Percentiles rank a stretch among this genome's conserved stretches.
phyloP scores from a whole-genome alignment of 169 alveolate genomes.

The Eimeria zaria region DNA sequence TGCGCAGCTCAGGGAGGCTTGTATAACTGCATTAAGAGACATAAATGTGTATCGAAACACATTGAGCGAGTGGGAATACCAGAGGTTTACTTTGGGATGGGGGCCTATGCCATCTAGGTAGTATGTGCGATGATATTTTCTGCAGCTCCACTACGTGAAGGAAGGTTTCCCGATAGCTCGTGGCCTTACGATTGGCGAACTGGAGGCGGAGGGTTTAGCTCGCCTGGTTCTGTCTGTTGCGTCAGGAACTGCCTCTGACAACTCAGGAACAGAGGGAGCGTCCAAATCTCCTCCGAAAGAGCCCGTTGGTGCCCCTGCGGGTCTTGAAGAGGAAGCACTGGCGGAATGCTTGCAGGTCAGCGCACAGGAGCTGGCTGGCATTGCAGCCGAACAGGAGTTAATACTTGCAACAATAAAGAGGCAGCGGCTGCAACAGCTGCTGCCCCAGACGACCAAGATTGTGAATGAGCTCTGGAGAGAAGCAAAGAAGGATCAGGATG shows the following conservation, averaged over 20 bases:
- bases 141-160: constrained; percentile 69
- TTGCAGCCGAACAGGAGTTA: constrained; percentile 60
- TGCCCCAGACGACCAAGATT: constrained; percentile 61
- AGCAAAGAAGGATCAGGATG: constrained; percentile 70
- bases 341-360: constrained; percentile 67
- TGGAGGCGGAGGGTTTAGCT: constrained; percentile 76
- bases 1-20: background rate
- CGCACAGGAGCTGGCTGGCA: constrained; percentile 68
- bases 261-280: background rate
- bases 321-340: constrained; percentile 55
- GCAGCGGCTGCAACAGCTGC: constrained; percentile 66
- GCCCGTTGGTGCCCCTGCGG: constrained; percentile 3
- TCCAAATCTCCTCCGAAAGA: background rate
- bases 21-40: background rate
- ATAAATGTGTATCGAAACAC: background rate
- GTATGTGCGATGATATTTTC: background rate
- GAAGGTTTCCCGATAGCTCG: constrained; percentile 73
- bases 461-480: constrained; percentile 56
- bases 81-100: too few relatives aligned
- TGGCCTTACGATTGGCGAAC: constrained; percentile 55
- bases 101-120: background rate
- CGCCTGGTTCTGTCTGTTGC: constrained; percentile 27
- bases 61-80: background rate
- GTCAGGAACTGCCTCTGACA: constrained; percentile 4
- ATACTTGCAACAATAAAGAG: constrained; percentile 54